These are phyloP conservation scores for Elasticomyces elasticus DNA, from an alignment of 495 filamentous ascomycete species.

Conservation along the genomic window DNA sequence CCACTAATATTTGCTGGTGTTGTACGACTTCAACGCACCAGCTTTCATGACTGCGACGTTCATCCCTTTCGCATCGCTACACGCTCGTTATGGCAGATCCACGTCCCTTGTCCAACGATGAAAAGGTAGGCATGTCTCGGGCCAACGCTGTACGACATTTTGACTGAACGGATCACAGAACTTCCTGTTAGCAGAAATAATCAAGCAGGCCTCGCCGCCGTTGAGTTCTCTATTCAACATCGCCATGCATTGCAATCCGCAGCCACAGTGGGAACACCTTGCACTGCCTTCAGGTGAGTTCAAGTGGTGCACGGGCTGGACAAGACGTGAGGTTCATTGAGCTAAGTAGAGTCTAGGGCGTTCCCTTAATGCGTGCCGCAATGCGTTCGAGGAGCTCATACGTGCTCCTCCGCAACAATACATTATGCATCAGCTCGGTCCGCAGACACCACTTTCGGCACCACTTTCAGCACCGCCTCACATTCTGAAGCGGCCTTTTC, in stretches of 20 bases:
- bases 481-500: constrained; percentile 20
- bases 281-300: constrained; percentile 42
- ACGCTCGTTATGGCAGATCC: constrained; percentile 19
- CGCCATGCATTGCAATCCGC: constrained; percentile 40
- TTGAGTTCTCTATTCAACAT: constrained; percentile 41
- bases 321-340: no score
- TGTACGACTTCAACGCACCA: constrained; percentile 9
- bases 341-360: constrained; percentile 27
- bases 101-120: constrained; percentile 46
- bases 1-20: constrained; percentile 5
- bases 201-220: constrained; percentile 47
- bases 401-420: constrained; percentile 14
- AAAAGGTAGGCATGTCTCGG: constrained; percentile 42
- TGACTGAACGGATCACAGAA: constrained; percentile 18
- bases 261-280: constrained; percentile 48
- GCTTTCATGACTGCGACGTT: constrained; percentile 6
- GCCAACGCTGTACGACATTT: background rate
- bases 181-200: constrained; percentile 51
- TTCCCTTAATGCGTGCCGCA: constrained; percentile 35
- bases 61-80: constrained; percentile 3
- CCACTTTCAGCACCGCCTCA: constrained; percentile 16
- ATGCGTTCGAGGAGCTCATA: constrained; percentile 24
- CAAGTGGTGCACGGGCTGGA: background rate
- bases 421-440: constrained; percentile 5
- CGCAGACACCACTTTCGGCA: constrained; percentile 19